Evolutionary conservation across 768 basidiomycete species (phyloP).

Genomic region (Russula griseocarnosa): DNA sequence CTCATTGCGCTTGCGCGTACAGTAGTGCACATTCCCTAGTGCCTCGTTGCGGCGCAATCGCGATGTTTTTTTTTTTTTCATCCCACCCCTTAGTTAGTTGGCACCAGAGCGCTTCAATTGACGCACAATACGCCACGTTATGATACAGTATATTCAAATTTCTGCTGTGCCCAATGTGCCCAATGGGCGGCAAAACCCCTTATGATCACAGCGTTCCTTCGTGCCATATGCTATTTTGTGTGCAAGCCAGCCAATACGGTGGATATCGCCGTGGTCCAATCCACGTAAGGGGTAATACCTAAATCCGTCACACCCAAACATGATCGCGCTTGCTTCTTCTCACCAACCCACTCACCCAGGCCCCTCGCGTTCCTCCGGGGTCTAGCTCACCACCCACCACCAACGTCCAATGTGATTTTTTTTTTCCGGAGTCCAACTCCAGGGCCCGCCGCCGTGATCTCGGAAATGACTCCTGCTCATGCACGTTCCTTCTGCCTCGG

Average conservation of each 20-base stretch:
- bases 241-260: background rate
- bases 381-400: background rate
- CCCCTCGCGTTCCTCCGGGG: background rate
- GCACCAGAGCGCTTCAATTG: background rate
- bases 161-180: conserved; percentile 3
- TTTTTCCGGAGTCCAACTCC: background rate
- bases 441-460: background rate
- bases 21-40: background rate
- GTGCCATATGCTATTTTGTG: background rate
- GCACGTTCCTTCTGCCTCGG: background rate
- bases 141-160: background rate
- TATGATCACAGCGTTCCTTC: background rate
- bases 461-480: background rate
- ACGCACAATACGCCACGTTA: background rate
- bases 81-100: background rate
- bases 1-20: background rate
- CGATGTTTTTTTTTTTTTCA: background rate
- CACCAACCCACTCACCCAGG: background rate
- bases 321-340: background rate
- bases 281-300: background rate
- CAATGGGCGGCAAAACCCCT: background rate
- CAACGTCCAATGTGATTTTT: background rate
- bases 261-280: background rate
- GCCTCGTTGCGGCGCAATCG: conserved; percentile 19
- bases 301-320: background rate